Percentiles rank a stretch among this genome's conserved stretches.
Conservation (phyloP, 2,329 filamentous ascomycete genomes). For the Aspergillus sp. region DNA sequence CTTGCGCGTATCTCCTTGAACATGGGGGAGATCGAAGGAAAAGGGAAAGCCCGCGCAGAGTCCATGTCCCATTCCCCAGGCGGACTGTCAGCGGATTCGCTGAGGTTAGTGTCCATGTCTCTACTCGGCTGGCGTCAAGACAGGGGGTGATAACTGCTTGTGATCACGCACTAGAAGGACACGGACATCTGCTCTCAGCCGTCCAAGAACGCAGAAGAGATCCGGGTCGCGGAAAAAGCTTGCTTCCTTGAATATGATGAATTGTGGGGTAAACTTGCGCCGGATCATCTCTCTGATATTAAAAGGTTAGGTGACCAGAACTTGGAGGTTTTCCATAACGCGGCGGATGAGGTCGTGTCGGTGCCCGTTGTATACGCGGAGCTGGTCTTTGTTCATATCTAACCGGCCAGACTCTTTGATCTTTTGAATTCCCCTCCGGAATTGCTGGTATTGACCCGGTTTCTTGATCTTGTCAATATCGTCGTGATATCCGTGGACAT, state of each 20-base stretch:
- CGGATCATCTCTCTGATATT: too few relatives aligned
- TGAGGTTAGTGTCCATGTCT: neutral
- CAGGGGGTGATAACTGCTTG: neutral
- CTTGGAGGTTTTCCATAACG: too few relatives aligned
- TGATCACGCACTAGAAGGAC: neutral
- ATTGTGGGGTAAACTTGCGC: too few relatives aligned
- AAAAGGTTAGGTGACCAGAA: too few relatives aligned
- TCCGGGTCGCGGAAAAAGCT: neutral
- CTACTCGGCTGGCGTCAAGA: neutral
- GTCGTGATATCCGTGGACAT: too few relatives aligned
- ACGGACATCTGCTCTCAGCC: neutral
- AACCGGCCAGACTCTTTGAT: too few relatives aligned
- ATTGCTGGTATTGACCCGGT: too few relatives aligned
- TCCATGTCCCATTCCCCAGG: neutral
- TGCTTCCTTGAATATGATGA: neutral
- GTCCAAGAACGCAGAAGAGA: neutral
- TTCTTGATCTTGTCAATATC: too few relatives aligned
- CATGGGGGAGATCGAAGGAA: conserved; percentile 1
- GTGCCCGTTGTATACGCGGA: too few relatives aligned
- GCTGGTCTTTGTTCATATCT: too few relatives aligned
- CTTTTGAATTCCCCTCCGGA: too few relatives aligned
- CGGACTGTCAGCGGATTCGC: neutral
- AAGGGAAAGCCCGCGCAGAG: neutral
- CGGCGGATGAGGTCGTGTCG: too few relatives aligned
- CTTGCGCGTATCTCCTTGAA: neutral